Base-by-base conservation (phyloP, 2,329 filamentous ascomycete genomes). In the Magnaporthiopsis incrustans region DNA sequence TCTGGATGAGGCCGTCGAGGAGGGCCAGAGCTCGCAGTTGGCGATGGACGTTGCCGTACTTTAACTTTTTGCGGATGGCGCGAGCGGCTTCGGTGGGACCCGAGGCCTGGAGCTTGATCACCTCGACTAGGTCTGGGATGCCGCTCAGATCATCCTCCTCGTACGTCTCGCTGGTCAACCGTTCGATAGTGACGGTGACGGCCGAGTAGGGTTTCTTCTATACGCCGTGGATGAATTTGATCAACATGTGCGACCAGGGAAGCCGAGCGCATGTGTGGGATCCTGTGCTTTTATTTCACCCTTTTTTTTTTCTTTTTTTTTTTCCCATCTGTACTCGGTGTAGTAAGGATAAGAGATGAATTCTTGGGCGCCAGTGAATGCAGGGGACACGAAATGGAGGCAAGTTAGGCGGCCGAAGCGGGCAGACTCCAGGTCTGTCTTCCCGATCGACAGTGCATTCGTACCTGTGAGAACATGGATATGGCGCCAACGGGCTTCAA, bases 1-100 rank as follows among this genome's bases (percentile, higher is more conserved):
- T 99, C 73, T 97, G 91, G 66, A 99, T 95, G 56, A 99, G 82
- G 57, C 91, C 93, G 74, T 99, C 95, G 2, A 99, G 84, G 61
- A 99, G 88, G 14, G 90, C 89, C 27, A 99, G 84, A 50, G 95
- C 90, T 66, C 95, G 87, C 44, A 98, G 82, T 76, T 99, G 95
- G 61, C 92, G 89, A 76, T 98, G 94, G n/a, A 91, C 83, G 71
- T 87, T 96, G 70, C 95, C 95, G 77, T 99, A 98, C 79, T 99
- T 99, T 83, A 99, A 85, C 81, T 98, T 98, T 85, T 99, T 99
- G 66, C 95, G 87, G 70, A 99, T 85, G 60, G 95, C 93, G 72
- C 95, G 87, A 63, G 94, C 92, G 65, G 93, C 93, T 79, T 99
- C 95, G 15, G 86, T 85, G 1, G 95, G 92, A 0, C 95, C 95